Conservation (phyloP, 1,139 yeast genomes). For the Pneumocystis sp. region DNA sequence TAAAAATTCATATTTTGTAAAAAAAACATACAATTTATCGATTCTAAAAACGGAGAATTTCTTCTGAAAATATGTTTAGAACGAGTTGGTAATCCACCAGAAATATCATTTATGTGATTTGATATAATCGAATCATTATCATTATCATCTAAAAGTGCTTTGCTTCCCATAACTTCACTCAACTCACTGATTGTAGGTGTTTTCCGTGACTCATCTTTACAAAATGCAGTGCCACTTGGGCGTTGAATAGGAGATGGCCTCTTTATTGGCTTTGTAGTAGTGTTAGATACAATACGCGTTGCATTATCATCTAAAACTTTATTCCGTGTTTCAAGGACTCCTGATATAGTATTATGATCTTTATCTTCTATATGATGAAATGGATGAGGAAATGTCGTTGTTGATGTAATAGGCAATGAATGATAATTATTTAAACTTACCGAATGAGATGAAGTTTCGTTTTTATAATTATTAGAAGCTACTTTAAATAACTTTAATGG, state of each 20-base stretch:
- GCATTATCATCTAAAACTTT: slow-evolving; percentile 4
- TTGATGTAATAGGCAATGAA: slow-evolving; percentile 1
- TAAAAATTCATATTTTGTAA: neutral
- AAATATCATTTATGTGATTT: neutral
- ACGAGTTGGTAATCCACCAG: neutral
- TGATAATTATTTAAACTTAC: slow-evolving; percentile 5
- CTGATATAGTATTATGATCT: neutral
- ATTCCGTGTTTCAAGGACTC: slow-evolving; percentile 5
- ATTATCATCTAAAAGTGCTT: slow-evolving; percentile 14
- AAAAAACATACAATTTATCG: neutral
- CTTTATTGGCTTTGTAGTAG: slow-evolving; percentile 9
- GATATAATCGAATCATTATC: slow-evolving; percentile 11
- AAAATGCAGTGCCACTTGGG: slow-evolving; percentile 8
- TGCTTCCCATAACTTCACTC: slow-evolving; percentile 15
- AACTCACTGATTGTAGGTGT: slow-evolving; percentile 4
- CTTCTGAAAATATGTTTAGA: neutral
- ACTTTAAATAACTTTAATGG: neutral
- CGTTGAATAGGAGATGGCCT: slow-evolving; percentile 17
- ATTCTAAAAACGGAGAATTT: neutral
- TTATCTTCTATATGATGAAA: neutral
- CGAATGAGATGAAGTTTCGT: neutral
- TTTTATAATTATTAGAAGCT: neutral
- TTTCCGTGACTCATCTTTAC: slow-evolving; percentile 7
- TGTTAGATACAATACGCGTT: neutral
- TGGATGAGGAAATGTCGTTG: slow-evolving; percentile 1